Base-by-base conservation (phyloP, 257 asterid genomes). In the Jasminum sambac region DNA sequence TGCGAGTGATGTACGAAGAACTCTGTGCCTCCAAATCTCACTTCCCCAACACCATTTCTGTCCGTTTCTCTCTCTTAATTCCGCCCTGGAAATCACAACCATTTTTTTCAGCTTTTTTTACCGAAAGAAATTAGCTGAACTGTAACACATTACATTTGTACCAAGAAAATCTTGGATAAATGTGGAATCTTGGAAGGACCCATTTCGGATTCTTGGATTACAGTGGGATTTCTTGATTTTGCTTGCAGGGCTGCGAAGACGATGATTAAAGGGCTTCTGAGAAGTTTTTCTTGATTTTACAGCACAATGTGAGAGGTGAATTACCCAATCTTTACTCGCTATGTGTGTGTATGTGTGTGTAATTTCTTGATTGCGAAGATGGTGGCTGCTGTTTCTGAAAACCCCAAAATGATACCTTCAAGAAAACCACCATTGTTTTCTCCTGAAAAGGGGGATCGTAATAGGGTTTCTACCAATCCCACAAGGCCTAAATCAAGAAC, bases 391-490 rank as follows among this genome's bases (percentile, higher is more conserved):
- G 88, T 85, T 84, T 80, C 95, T 63, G 96, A 78, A 79, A 84
- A 69, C 81, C 79, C 80, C 83, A 86, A 81, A 86, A 69, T 76
- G 79, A 40, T 48, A 23, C 4, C 62, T 55, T 10, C 89, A 19
- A 81, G 86, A 46, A 81, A 95, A 70, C 87, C 90, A 9, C 96
- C 95, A 69, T 81, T 94, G 85, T 73, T 89, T 83, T 89, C 93
- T n/a, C 88, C 98, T 38, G 97, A 85, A 77, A 94, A 81, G 68
- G 95, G 77, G 58, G 81, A 82, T 58, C 71, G 70, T 36, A 88
- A 88, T 86, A 92, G 87, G 65, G 60, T 78, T 78, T 72, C 83
- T 37, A 71, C 40, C 68, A 79, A 81, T 78, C 84, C 80, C 11
- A 91, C 78, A 70, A 88, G 81, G 57, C 93, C 95, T 76, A 95